Percentiles rank a stretch among this genome's conserved stretches.
Conservation (phyloP, 306 rosid genomes). For the Castanea mollissima region DNA sequence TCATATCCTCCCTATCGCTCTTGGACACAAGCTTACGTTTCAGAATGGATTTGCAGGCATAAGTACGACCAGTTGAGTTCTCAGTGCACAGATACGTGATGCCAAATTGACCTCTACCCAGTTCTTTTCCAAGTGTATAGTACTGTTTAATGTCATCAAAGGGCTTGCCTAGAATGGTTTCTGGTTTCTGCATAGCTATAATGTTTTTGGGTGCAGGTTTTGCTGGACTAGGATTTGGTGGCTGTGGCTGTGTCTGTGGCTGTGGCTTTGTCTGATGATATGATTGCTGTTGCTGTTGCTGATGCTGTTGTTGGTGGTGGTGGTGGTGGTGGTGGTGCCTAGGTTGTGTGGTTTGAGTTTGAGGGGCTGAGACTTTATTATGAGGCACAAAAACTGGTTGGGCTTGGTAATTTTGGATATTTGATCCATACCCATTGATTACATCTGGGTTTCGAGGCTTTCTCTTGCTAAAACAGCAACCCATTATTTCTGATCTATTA, state of each 20-base stretch:
- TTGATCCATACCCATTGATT: constrained; percentile 21
- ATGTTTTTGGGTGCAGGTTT: constrained; percentile 31
- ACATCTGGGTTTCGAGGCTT: constrained; percentile 21
- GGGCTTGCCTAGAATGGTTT: constrained; percentile 65
- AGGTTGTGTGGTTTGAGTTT: constrained; percentile 28
- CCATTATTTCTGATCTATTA: constrained; percentile 41
- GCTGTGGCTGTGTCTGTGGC: constrained; percentile 22
- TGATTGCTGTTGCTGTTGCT: too few species aligned
- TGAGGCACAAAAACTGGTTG: constrained; percentile 24
- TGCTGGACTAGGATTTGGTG: neutral
- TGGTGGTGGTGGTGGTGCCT: too few species aligned
- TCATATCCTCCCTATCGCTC: constrained; percentile 69
- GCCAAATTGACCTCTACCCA: constrained; percentile 93
- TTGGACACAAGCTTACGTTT: constrained; percentile 72
- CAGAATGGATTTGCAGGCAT: constrained; percentile 83
- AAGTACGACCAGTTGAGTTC: constrained; percentile 50
- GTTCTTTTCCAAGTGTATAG: constrained; percentile 73
- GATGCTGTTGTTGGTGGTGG: too few species aligned
- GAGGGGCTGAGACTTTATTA: constrained; percentile 22
- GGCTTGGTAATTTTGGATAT: constrained; percentile 22
- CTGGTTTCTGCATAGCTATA: constrained; percentile 30
- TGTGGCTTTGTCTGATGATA: constrained; percentile 7
- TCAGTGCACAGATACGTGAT: constrained; percentile 77
- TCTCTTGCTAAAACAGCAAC: constrained; percentile 65
- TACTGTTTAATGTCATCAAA: constrained; percentile 55